Evolutionary conservation across 768 basidiomycete species (phyloP).

Genomic region (Pleurotus cornucopiae): DNA sequence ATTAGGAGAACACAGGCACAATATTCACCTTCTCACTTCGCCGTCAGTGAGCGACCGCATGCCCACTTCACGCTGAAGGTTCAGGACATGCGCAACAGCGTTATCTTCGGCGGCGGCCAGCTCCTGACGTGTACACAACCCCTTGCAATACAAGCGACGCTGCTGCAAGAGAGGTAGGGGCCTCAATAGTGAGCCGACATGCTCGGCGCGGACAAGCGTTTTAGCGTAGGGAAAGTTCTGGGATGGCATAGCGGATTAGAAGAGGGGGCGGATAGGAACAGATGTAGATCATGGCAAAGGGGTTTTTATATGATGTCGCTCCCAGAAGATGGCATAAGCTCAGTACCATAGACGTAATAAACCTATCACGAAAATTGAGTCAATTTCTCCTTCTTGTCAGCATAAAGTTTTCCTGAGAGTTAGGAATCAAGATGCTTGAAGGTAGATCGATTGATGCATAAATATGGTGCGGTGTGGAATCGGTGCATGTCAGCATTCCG

Average conservation of each 20-base stretch:
- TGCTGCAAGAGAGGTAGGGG: slow-evolving; percentile 45
- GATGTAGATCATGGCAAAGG: not conserved
- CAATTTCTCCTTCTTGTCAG: too few species aligned
- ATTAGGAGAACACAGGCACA: not conserved
- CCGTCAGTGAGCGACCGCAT: slow-evolving; percentile 63
- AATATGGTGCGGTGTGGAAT: too few species aligned
- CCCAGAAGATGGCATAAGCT: not conserved
- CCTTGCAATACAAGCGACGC: slow-evolving; percentile 38
- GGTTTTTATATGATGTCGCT: not conserved
- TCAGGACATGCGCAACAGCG: slow-evolving; percentile 46
- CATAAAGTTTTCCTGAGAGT: too few species aligned
- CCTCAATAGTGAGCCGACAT: slow-evolving; percentile 60
- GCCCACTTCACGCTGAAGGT: slow-evolving; percentile 50
- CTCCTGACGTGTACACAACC: slow-evolving; percentile 36
- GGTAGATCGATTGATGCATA: too few species aligned
- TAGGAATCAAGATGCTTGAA: too few species aligned
- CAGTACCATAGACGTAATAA: slow-evolving; percentile 1
- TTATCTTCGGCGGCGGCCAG: slow-evolving; percentile 47
- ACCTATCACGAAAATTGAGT: not conserved
- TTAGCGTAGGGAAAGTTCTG: slow-evolving; percentile 24
- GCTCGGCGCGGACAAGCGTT: slow-evolving; percentile 47
- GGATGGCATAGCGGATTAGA: slow-evolving; percentile 14
- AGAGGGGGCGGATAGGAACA: not conserved
- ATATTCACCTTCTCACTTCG: slow-evolving; percentile 38
- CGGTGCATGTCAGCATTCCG: too few species aligned